A percentile compares a stretch with the other conserved stretches of the same genome.
Evolutionary conservation across 495 filamentous ascomycete species (phyloP).

Genomic region (Achaetomiella virescens): DNA sequence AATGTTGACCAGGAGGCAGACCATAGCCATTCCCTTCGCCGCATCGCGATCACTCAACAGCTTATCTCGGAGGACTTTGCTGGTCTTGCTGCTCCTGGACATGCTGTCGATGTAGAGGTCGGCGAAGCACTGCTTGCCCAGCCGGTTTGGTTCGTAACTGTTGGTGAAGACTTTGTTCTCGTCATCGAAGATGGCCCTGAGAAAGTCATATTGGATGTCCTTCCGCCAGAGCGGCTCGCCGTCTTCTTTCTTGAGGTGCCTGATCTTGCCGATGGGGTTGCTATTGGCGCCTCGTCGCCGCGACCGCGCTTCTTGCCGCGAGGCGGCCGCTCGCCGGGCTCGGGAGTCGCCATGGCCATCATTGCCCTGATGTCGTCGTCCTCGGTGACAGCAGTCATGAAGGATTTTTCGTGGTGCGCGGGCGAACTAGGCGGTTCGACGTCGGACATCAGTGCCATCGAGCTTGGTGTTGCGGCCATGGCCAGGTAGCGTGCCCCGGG

Average conservation of each 20-base stretch:
- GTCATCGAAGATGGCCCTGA: conserved; percentile 86
- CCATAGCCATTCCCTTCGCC: conserved; percentile 98
- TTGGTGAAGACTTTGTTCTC: conserved; percentile 81
- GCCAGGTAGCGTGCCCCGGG: conserved; percentile 2
- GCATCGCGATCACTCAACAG: conserved; percentile 85
- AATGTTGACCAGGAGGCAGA: conserved; percentile 94
- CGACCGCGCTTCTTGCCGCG: conserved; percentile 30
- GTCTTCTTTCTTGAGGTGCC: conserved; percentile 95
- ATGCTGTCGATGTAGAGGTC: conserved; percentile 98
- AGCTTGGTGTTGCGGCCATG: conserved; percentile 33
- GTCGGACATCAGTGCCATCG: conserved; percentile 26
- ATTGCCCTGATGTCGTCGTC: conserved; percentile 31
- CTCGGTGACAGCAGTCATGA: conserved; percentile 29
- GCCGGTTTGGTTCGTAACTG: conserved; percentile 61
- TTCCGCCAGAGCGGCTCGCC: conserved; percentile 93
- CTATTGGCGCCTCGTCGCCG: conserved; percentile 29
- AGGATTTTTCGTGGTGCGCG: conserved; percentile 27
- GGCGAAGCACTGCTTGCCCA: conserved; percentile 76
- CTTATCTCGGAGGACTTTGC: conserved; percentile 96
- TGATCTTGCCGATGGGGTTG: conserved; percentile 75
- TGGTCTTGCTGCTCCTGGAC: conserved; percentile 97
- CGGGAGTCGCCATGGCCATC: conserved; percentile 28
- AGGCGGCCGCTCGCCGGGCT: conserved; percentile 27
- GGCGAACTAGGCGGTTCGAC: conserved; percentile 29
- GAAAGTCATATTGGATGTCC: conserved; percentile 96